Evolutionary conservation across 176 grass and related monocot species (phyloP).

Genomic region (Alloteropsis semialata): DNA sequence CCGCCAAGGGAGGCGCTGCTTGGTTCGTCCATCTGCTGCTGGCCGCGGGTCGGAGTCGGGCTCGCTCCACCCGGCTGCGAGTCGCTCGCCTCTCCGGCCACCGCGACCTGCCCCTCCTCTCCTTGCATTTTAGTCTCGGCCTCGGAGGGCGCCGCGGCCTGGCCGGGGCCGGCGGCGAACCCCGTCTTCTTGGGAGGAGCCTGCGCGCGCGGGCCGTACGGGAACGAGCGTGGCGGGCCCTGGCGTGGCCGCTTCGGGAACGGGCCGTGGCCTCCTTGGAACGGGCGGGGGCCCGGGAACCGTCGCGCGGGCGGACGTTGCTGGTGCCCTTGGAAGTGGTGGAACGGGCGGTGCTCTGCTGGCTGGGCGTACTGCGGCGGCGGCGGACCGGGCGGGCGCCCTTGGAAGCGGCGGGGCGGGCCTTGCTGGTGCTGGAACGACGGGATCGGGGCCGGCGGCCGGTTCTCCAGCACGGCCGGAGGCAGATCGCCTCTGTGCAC

Average conservation of each 20-base stretch:
- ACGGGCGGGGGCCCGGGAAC: neutral
- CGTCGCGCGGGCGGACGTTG: neutral
- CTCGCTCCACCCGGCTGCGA: neutral
- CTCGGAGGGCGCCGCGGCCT: neutral
- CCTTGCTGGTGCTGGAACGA: neutral
- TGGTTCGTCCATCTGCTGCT: neutral
- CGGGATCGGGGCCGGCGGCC: conserved; percentile 1
- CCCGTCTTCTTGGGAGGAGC: neutral
- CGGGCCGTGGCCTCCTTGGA: neutral
- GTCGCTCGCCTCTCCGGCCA: neutral
- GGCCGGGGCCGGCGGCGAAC: neutral
- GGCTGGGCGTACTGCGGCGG: neutral
- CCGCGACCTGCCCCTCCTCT: neutral
- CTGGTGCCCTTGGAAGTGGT: neutral
- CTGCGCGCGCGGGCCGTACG: neutral
- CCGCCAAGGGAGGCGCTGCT: neutral
- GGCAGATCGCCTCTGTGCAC: conserved; percentile 18
- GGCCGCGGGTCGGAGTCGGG: neutral
- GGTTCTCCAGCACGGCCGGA: neutral
- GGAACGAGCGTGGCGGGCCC: neutral
- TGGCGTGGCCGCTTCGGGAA: neutral
- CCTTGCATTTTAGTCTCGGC: neutral
- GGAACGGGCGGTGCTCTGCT: neutral
- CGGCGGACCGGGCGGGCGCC: neutral
- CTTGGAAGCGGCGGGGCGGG: neutral